Base-by-base conservation (phyloP, 306 rosid species). In the Heteromeles arbutifolia region DNA sequence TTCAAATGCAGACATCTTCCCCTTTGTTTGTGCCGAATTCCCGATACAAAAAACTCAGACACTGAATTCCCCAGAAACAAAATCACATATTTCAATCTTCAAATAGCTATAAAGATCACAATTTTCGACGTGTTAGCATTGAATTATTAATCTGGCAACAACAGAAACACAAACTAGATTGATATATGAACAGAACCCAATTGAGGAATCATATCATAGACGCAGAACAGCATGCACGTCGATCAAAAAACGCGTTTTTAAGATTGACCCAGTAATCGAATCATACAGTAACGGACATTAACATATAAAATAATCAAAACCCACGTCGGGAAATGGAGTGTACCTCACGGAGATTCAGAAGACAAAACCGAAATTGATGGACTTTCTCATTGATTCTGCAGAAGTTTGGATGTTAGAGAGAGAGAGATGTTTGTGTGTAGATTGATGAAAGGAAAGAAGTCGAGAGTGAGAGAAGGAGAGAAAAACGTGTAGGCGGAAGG, bases 1-100 rank as follows among this genome's bases (percentile, higher is more conserved):
- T 74, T 84, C 97, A 75, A 86, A 96, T 80, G 96, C 50, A 74
- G 99, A 96, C 99, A 96, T 92, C 72, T 81, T 89, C 70, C 67
- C 78, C 74, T 79, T 56, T 71, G 70, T 83, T 71, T 83, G 73
- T n/a, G 74, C 73, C 72, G 61, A 79, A 58, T 39, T 57, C 45
- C 75, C 75, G 77, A 76, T 78, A 76, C 80, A 67, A 52, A 74
- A 74, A 70, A 65, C 70, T 21, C 6, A 48, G 75, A 78, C 73
- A 75, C 76, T 83, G 84, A 68, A 28, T 61, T 69, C 19, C 19
- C 53, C 72, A 75, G 61, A 67, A 82, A 74, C 57, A 50, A 63
- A 75, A 73, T 41, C 45, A 74, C 54, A 70, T 24, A 13, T 52
- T 64, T 11, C 54, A 67, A 22, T 14, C 45, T 58, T 11, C 24